These are phyloP conservation scores for Raffaelea albimanens DNA, from an alignment of 2,329 filamentous ascomycete species.

Conservation along the genomic window DNA sequence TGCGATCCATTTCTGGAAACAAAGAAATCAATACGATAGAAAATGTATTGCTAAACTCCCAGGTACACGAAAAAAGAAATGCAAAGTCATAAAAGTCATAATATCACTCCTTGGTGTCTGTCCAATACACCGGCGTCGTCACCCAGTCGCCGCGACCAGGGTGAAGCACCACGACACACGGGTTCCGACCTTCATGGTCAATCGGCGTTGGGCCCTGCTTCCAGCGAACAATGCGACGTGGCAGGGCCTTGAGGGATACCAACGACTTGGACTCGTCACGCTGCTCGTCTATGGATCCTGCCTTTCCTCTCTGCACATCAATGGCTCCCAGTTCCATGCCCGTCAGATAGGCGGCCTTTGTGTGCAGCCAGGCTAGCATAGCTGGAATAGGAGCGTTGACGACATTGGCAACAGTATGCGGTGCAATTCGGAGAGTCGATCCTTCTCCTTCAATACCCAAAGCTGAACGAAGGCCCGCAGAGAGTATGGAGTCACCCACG, in stretches of 20 bases:
- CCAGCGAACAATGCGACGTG: conserved; percentile 12
- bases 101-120: conserved; percentile 2
- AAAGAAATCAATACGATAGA: neutral
- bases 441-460: conserved; percentile 1
- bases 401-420: conserved; percentile 10
- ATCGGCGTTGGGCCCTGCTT: conserved; percentile 8
- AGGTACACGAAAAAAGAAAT: neutral
- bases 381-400: conserved; percentile 12
- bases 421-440: conserved; percentile 2
- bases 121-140: conserved; percentile 12
- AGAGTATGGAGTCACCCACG: conserved; percentile 6
- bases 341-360: conserved; percentile 11
- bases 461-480: conserved; percentile 2
- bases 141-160: conserved; percentile 15
- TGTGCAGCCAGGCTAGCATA: conserved; percentile 16
- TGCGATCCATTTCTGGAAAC: too few species aligned
- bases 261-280: too few species aligned
- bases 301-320: conserved; percentile 10
- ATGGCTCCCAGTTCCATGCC: conserved; percentile 10
- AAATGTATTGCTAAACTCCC: neutral
- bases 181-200: conserved; percentile 13
- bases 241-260: neutral
- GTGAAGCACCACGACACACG: conserved; percentile 14
- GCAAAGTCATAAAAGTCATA: neutral
- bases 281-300: conserved; percentile 1